Evolutionary conservation across 83 land plant species (phyloP).

Genomic region (Diphasiastrum complanatum): DNA sequence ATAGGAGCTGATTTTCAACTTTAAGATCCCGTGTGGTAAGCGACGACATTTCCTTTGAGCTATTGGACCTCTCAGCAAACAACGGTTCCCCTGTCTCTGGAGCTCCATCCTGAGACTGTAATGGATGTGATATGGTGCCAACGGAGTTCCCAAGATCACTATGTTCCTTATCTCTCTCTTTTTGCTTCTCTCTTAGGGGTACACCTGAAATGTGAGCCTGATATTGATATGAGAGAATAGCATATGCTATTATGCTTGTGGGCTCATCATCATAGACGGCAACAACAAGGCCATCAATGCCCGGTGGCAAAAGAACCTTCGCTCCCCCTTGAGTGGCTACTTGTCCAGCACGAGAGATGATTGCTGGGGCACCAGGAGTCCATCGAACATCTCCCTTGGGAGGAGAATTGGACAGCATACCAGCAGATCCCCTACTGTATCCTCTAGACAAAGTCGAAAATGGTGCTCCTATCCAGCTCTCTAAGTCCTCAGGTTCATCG

Average conservation of each 20-base stretch:
- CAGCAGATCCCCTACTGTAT: slow-evolving; percentile 31
- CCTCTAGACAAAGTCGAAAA: too few relatives aligned
- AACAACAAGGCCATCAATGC: slow-evolving; percentile 53
- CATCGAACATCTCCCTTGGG: slow-evolving; percentile 29
- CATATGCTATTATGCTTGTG: slow-evolving; percentile 50
- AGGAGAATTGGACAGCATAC: slow-evolving; percentile 9
- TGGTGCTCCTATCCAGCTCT: slow-evolving; percentile 33
- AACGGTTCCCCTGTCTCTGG: not conserved
- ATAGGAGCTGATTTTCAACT: too few relatives aligned
- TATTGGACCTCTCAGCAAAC: slow-evolving; percentile 1
- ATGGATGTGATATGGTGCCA: not conserved
- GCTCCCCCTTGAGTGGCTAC: slow-evolving; percentile 33
- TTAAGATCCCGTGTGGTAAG: too few relatives aligned
- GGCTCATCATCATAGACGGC: slow-evolving; percentile 86
- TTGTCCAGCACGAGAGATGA: slow-evolving; percentile 1
- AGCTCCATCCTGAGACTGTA: not conserved
- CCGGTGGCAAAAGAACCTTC: slow-evolving; percentile 44
- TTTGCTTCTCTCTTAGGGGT: slow-evolving; percentile 11
- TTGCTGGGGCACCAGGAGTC: not conserved
- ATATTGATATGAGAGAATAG: slow-evolving; percentile 19
- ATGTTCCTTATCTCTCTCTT: slow-evolving; percentile 15
- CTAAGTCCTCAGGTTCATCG: slow-evolving; percentile 38
- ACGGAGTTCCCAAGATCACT: not conserved
- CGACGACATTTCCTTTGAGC: slow-evolving; percentile 6
- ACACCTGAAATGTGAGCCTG: slow-evolving; percentile 34